Evolutionary conservation across 495 filamentous ascomycete species (phyloP), one percentile per base, ranked within the genome.

Genomic region (Parathielavia hyrcaniae): DNA sequence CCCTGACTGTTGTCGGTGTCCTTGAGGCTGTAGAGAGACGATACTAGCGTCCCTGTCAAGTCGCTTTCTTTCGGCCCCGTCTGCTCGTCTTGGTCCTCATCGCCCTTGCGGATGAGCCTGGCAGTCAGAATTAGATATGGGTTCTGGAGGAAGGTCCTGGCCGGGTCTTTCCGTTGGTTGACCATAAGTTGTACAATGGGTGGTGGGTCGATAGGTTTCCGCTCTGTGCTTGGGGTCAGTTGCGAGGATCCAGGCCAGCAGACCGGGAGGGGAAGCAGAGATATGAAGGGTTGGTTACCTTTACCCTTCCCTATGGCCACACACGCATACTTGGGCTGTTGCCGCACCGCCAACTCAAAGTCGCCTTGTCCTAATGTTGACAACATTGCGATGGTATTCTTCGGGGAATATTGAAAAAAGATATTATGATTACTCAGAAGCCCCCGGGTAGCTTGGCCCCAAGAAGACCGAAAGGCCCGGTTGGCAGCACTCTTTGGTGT

Each of bases 171-270:
- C 48, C 83, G 78, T 62, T 80, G 79, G 60, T 78, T 81, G 63
- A 95, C 84, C 50, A 81, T 80, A 40, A 97, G 77, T 73, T 96
- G 89, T 32, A 97, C 79, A 67, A 97, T 89, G 52, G 93, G 93
- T 23, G 92, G 93, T 47, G 93, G 93, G 68, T 98, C 93, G 67
- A 98, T 85, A 4, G 93, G 90, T 71, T 95, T 96, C 62, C 93
- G 86, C 63, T 90, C 93, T 95, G 74, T 30, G 50, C 10, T 30
- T 55, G 48, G 41, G 53, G 56, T 69, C 43, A 65, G 61, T 2
- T 22, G 23, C n/a, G 17, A 22, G 8, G 38, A 35, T 32, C 14
- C 17, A 23, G 23, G 20, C 1, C 22, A 14, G 10, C 17, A 49
- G 2, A 22, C 36, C 19, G 19, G 5, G 11, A 39, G 0, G 26